phyloP scores from a whole-genome alignment of 2,329 filamentous ascomycete genomes.

The Ascochyta viciae-villosae region DNA sequence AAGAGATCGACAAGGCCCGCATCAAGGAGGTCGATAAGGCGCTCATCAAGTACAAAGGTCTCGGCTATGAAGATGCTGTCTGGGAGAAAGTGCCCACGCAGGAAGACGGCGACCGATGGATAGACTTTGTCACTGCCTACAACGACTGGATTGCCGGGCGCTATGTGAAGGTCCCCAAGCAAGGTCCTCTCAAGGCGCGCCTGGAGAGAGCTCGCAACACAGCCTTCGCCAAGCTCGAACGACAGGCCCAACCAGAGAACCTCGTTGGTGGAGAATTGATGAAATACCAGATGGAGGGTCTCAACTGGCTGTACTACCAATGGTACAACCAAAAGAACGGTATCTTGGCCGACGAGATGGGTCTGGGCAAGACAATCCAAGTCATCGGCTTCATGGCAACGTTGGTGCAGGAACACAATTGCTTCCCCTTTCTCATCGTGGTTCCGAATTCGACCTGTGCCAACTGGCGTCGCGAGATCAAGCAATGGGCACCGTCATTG shows the following conservation, averaged over 20 bases:
- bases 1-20: conserved; percentile 73
- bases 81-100: conserved; percentile 82
- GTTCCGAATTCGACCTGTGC: conserved; percentile 94
- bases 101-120: conserved; percentile 73
- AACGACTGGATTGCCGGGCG: conserved; percentile 83
- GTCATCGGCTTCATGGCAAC: conserved; percentile 82
- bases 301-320: conserved; percentile 95
- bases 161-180: conserved; percentile 69
- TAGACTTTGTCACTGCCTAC: conserved; percentile 83
- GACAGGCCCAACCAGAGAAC: conserved; percentile 74
- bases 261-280: conserved; percentile 83
- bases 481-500: conserved; percentile 86
- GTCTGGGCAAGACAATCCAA: conserved; percentile 95
- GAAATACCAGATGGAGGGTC: conserved; percentile 89
- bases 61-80: conserved; percentile 87
- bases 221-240: conserved; percentile 72
- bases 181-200: conserved; percentile 67
- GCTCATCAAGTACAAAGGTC: conserved; percentile 89
- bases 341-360: conserved; percentile 97
- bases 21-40: conserved; percentile 76
- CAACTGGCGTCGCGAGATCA: conserved; percentile 98
- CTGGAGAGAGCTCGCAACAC: conserved; percentile 70
- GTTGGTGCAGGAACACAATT: conserved; percentile 67
- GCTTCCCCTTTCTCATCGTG: conserved; percentile 91
- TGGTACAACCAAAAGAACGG: conserved; percentile 84